phyloP scores from a whole-genome alignment of 1,284 basidiomycete genomes.

The Irpex rosettiformis region DNA sequence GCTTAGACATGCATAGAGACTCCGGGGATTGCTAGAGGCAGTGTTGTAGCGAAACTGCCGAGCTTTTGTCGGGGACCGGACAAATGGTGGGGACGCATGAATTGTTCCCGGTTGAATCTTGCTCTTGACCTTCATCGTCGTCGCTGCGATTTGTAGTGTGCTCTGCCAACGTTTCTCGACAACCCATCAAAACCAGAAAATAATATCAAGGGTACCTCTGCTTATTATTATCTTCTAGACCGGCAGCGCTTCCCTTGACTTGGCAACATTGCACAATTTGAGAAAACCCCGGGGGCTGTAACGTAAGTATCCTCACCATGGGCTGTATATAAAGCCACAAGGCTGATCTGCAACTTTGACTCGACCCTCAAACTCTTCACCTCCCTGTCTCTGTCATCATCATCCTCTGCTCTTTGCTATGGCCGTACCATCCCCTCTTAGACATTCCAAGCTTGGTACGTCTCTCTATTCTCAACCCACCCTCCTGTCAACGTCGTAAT shows the following conservation, averaged over 20 bases:
- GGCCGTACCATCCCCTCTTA: not conserved
- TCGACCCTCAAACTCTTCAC: not conserved
- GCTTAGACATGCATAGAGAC: not conserved
- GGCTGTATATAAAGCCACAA: not conserved
- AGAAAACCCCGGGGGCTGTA: not conserved
- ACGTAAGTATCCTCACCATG: not conserved
- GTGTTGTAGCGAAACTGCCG: not conserved
- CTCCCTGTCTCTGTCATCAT: not conserved
- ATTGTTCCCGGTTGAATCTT: not conserved
- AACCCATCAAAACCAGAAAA: not conserved
- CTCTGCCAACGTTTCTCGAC: not conserved
- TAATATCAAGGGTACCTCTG: not conserved
- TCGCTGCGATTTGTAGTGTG: too few relatives aligned
- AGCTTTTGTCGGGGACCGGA: not conserved
- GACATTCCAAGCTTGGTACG: not conserved
- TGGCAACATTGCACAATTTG: not conserved
- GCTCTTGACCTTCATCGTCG: not conserved
- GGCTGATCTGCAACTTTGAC: not conserved
- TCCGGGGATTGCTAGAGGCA: not conserved
- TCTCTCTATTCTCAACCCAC: not conserved
- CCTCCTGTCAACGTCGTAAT: not conserved
- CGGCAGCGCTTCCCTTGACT: not conserved
- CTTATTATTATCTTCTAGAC: not conserved
- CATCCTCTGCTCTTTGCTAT: not conserved
- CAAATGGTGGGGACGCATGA: not conserved